These are phyloP conservation scores for Uncinocarpus reesii DNA, from an alignment of 2,329 filamentous ascomycete species.

Conservation along the genomic window DNA sequence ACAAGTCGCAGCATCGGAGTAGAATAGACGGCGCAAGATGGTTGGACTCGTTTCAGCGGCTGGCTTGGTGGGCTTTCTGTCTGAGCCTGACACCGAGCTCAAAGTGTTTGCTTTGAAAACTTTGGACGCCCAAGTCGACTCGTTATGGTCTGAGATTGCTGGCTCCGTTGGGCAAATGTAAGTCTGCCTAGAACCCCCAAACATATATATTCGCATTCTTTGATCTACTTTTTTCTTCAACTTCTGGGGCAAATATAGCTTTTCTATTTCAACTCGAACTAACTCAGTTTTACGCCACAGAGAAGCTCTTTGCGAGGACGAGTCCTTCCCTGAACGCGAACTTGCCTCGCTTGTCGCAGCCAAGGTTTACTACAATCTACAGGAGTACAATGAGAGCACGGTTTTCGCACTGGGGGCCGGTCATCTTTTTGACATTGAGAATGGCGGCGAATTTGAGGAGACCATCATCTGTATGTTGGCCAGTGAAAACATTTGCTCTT, in stretches of 20 bases:
- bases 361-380: constrained; percentile 97
- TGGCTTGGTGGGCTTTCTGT: constrained; percentile 87
- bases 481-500: neutral
- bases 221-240: neutral
- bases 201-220: neutral
- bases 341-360: constrained; percentile 88
- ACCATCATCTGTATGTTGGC: constrained; percentile 69
- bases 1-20: neutral
- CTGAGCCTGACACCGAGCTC: constrained; percentile 87
- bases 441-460: constrained; percentile 90
- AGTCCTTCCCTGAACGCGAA: constrained; percentile 83
- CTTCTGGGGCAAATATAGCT: neutral
- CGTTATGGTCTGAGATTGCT: constrained; percentile 95
- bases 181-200: constrained; percentile 28
- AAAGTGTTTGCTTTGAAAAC: constrained; percentile 91
- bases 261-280: neutral
- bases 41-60: constrained; percentile 88
- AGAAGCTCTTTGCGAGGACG: constrained; percentile 95
- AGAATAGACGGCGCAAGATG: constrained; percentile 47
- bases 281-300: constrained; percentile 40
- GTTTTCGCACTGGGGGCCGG: constrained; percentile 90
- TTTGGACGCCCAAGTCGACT: constrained; percentile 91
- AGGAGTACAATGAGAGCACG: constrained; percentile 99
- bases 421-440: constrained; percentile 86
- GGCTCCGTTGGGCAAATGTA: constrained; percentile 89